Evolutionary conservation across 352 stramenopile genomes (phyloP), one percentile per base, ranked within the genome.

Genomic region (Phytophthora tentaculata): DNA sequence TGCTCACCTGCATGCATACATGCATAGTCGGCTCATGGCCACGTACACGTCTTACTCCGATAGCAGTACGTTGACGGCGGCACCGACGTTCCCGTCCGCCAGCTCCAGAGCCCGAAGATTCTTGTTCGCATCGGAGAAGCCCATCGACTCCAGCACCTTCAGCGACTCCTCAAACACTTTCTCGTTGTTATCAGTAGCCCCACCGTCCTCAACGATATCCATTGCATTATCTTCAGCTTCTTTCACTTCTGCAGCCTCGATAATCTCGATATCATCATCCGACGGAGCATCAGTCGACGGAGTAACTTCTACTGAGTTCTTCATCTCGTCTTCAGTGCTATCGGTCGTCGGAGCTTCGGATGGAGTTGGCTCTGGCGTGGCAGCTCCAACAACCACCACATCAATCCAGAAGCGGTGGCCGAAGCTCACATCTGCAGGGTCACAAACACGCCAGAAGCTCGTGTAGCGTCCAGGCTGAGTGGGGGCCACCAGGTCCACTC

Each of bases 401-500:
- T 96, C 88, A 26, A 95, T 77, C 89, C 89, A 97, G 65, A 97
- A 87, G 2, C 88, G 85, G 56, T 97, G 86, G 0, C 89, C 89
- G 60, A 97, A 97, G 57, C 79, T 84, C 5, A 71, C 77, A 39
- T 77, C 81, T 2, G 84, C 75, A 0, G 83, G 74, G 24, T 82
- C 88, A 49, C 79, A 86, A 24, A 97, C 72, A 39, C 88, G 88
- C 85, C 89, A 97, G 74, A 93, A 96, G 57, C 84, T 83, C 2
- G 87, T 83, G 77, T 95, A 96, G 22, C 87, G 85, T n/a, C 85
- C 80, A 44, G 75, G 61, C 8, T 72, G 32, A n/a, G 58, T 65
- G 0, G 80, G 77, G 2, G 75, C 68, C 12, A 67, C 53, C 49
- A 88, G 50, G 9, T 78, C 76, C 26, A 83, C 65, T 1, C 51